phyloP scores from a whole-genome alignment of 345 rosid species.

The Erodium maritimum region DNA sequence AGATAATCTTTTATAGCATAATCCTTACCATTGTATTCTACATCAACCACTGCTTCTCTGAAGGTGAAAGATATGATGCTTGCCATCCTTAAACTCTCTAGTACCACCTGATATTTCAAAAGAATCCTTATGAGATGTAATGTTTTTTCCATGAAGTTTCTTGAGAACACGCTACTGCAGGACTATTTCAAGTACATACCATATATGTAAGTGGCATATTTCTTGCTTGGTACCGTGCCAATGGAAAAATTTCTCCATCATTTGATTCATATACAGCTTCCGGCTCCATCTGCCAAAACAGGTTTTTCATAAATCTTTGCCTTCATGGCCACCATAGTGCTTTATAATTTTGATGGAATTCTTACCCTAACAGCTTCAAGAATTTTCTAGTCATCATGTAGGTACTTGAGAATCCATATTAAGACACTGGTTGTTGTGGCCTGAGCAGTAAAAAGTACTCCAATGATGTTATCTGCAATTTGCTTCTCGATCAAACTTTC shows the following conservation, averaged over 20 bases:
- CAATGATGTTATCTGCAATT: conserved; percentile 69
- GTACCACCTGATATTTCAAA: conserved; percentile 25
- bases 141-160: background rate
- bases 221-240: conserved; percentile 77
- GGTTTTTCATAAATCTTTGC: background rate
- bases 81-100: conserved; percentile 81
- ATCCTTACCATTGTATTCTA: conserved; percentile 61
- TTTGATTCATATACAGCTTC: conserved; percentile 34
- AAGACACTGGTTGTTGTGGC: conserved; percentile 80
- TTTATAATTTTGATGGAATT: background rate
- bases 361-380: conserved; percentile 62
- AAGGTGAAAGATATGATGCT: conserved; percentile 87
- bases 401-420: conserved; percentile 81
- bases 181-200: conserved; percentile 20
- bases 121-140: background rate
- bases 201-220: conserved; percentile 59
- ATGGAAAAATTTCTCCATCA: conserved; percentile 31
- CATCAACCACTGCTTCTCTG: conserved; percentile 82
- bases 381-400: conserved; percentile 45
- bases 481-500: conserved; percentile 29
- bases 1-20: background rate
- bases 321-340: background rate
- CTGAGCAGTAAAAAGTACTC: conserved; percentile 82
- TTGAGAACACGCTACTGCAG: background rate
- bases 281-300: conserved; percentile 53